Conservation (phyloP, 2,329 filamentous ascomycete species). For the Fusarium sp. region DNA sequence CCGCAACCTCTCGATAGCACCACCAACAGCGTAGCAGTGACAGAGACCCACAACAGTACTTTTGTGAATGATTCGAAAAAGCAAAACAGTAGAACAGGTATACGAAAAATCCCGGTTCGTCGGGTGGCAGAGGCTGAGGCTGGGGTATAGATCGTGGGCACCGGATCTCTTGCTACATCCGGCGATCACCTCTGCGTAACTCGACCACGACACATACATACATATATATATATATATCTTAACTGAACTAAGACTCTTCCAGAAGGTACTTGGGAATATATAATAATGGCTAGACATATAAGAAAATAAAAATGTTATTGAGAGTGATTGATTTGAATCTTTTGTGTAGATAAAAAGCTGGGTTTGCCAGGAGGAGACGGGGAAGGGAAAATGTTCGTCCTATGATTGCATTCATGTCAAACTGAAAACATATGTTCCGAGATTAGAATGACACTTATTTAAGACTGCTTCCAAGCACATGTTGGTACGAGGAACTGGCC, state of each 20-base stretch:
- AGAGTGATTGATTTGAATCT: background rate
- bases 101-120: conserved; percentile 4
- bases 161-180: conserved; percentile 19
- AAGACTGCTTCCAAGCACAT: background rate
- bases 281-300: background rate
- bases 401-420: background rate
- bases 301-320: too few relatives aligned
- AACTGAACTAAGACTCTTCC: background rate
- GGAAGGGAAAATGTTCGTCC: background rate
- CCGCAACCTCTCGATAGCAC: conserved; percentile 11
- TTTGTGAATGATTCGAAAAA: conserved; percentile 20
- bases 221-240: background rate
- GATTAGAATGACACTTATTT: background rate
- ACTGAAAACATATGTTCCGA: background rate
- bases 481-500: background rate
- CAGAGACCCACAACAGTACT: conserved; percentile 16
- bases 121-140: background rate
- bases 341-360: background rate
- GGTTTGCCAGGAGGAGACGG: conserved; percentile 1
- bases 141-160: conserved; percentile 14
- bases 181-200: conserved; percentile 10
- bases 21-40: conserved; percentile 11
- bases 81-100: conserved; percentile 17
- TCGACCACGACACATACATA: background rate
- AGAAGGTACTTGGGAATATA: background rate